Conservation (phyloP, 192 early-diverging fungal genomes). For the Coemansia aciculifera region DNA sequence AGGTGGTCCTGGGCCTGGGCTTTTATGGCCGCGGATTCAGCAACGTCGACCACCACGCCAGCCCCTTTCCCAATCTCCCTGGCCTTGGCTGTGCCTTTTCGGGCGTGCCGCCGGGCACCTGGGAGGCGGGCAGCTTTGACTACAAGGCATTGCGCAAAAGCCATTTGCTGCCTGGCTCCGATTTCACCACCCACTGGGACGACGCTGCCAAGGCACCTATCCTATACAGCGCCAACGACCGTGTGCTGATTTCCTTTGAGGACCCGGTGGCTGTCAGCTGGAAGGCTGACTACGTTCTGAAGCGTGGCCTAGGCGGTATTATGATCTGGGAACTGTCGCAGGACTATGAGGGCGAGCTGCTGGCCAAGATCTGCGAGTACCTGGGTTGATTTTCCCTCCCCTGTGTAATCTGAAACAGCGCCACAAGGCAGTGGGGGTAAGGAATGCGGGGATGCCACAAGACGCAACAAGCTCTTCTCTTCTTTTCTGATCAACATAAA, state of each 20-base stretch:
- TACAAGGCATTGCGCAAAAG: slow-evolving; percentile 68
- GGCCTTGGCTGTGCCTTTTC: slow-evolving; percentile 64
- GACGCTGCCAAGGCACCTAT: slow-evolving; percentile 73
- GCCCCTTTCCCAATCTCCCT: slow-evolving; percentile 33
- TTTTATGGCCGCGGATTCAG: slow-evolving; percentile 93
- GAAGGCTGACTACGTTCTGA: slow-evolving; percentile 67
- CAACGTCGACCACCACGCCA: slow-evolving; percentile 64
- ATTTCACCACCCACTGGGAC: slow-evolving; percentile 76
- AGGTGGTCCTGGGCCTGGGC: slow-evolving; percentile 88
- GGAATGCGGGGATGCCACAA: neutral
- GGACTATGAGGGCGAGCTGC: slow-evolving; percentile 44
- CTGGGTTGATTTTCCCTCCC: slow-evolving; percentile 26
- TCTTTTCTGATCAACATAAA: neutral
- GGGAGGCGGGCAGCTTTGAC: slow-evolving; percentile 92
- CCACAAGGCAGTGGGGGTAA: neutral
- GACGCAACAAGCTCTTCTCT: neutral
- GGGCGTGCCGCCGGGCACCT: slow-evolving; percentile 77
- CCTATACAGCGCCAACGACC: slow-evolving; percentile 68
- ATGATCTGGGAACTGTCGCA: slow-evolving; percentile 82
- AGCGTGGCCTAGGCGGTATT: slow-evolving; percentile 62
- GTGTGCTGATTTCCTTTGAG: slow-evolving; percentile 85
- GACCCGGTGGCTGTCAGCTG: slow-evolving; percentile 61
- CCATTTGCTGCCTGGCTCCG: slow-evolving; percentile 56
- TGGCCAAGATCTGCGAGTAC: slow-evolving; percentile 53
- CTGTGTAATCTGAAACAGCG: neutral